A percentile compares a stretch with the other conserved stretches of the same genome.
These are phyloP conservation scores for Acacia melanoxylon DNA, from an alignment of 306 rosid genomes.

Conservation along the genomic window DNA sequence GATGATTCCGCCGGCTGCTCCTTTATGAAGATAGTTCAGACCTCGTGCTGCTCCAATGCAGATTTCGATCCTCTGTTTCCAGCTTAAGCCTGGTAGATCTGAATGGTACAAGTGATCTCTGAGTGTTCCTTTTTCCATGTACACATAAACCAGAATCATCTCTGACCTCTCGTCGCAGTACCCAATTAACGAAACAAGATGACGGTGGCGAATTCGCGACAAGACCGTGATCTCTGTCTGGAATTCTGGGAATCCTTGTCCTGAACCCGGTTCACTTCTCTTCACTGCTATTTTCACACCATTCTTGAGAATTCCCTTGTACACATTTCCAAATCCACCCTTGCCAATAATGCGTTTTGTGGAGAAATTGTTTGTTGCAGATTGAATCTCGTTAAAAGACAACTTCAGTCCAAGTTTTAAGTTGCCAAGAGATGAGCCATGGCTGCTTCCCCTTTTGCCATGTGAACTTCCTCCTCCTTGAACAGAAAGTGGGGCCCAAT, in stretches of 20 bases:
- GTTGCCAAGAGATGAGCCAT: conserved; percentile 36
- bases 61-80: conserved; percentile 61
- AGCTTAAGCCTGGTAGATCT: conserved; percentile 30
- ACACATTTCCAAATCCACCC: conserved; percentile 63
- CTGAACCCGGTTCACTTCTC: conserved; percentile 48
- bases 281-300: conserved; percentile 53
- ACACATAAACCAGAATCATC: conserved; percentile 60
- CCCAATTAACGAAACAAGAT: conserved; percentile 56
- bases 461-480: conserved; percentile 36
- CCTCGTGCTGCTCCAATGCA: conserved; percentile 61
- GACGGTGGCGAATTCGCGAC: conserved; percentile 56
- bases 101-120: conserved; percentile 44
- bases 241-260: conserved; percentile 55
- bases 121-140: conserved; percentile 55
- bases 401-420: conserved; percentile 45
- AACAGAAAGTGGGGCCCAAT: conserved; percentile 19
- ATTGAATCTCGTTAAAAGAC: conserved; percentile 40
- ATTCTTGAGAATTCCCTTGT: conserved; percentile 43
- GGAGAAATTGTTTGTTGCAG: conserved; percentile 44
- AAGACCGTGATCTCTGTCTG: conserved; percentile 57
- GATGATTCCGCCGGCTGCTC: conserved; percentile 52
- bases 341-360: conserved; percentile 39
- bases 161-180: conserved; percentile 53
- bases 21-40: conserved; percentile 59
- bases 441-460: conserved; percentile 24